Evolutionary conservation across 768 basidiomycete species (phyloP), one percentile per base, ranked within the genome.

Genomic region (Boletus tylopilopsis): DNA sequence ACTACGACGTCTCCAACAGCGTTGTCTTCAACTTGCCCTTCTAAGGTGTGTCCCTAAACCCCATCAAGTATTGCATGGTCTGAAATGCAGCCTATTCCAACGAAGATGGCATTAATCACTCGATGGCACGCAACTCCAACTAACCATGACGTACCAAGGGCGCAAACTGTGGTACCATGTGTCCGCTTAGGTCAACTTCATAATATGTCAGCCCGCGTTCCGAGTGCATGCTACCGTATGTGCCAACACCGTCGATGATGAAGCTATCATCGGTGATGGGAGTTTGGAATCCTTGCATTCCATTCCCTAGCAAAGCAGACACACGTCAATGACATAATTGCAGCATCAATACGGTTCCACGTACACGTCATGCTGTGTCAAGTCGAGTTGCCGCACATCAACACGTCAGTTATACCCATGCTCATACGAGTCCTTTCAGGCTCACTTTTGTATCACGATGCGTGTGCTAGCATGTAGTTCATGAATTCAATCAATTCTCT

Each of bases 141-240:
- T 27, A 11, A 27, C 11, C 4, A 5, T 27, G 2, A 40, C 46
- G 7, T 57, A 81, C 84, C 59, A 68, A 62, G 2, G 84, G 84
- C 16, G 82, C 77, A 62, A 79, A 86, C 67, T 83, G 80, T 5
- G 85, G 85, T 3, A 87, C 66, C 86, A 89, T 88, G 55, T 90
- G 87, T 16, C 87, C 88, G 54, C 81, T 82, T 7, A 87, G 74
- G 21, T 57, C 72, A 19, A 90, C 78, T 59, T 90, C 87, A 25
- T 75, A 71, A 54, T 81, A 88, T 0, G 85, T 81, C 56, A 89
- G 63, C 12, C 80, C 79, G 33, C 87, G 79, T 59, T 90, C 88
- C 15, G 73, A 69, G 51, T 88, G 86, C 50, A 77, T 69, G 2
- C 69, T 84, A 0, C 87, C 87, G 23, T 81, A 71, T 4, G 86